phyloP scores from a whole-genome alignment of 208 protist species.

The Leishmania mexicana region DNA sequence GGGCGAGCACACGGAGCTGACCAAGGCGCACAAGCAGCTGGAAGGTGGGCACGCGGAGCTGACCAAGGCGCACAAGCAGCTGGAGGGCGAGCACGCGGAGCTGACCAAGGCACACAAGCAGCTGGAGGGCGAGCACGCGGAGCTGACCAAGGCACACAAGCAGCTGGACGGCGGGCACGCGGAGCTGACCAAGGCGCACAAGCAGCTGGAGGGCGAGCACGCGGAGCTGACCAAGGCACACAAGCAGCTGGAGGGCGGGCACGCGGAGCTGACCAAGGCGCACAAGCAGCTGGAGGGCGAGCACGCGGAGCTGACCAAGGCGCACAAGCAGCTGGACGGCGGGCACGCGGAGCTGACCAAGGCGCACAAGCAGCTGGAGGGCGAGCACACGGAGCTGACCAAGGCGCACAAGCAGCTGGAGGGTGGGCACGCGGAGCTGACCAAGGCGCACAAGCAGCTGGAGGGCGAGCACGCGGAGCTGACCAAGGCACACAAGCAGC shows the following conservation, averaged over 20 bases:
- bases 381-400: too few species aligned
- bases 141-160: slow-evolving; percentile 3
- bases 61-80: slow-evolving; percentile 51
- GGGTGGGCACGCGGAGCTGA: too few species aligned
- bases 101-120: background rate
- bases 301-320: slow-evolving; percentile 11
- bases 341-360: slow-evolving; percentile 3
- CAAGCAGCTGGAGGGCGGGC: too few species aligned
- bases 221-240: too few species aligned
- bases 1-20: slow-evolving; percentile 42
- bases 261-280: too few species aligned
- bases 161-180: background rate
- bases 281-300: slow-evolving; percentile 22
- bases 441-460: background rate
- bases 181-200: too few species aligned
- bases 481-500: background rate
- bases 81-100: slow-evolving; percentile 12
- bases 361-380: background rate
- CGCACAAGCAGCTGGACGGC: slow-evolving; percentile 15
- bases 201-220: too few species aligned
- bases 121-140: background rate
- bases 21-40: background rate
- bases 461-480: too few species aligned
- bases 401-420: too few species aligned
- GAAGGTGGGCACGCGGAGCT: slow-evolving; percentile 46